Percentiles rank a stretch among this genome's conserved stretches.
These are phyloP conservation scores for Ceratocystis destructans DNA, from an alignment of 2,329 filamentous ascomycete species.

Conservation along the genomic window DNA sequence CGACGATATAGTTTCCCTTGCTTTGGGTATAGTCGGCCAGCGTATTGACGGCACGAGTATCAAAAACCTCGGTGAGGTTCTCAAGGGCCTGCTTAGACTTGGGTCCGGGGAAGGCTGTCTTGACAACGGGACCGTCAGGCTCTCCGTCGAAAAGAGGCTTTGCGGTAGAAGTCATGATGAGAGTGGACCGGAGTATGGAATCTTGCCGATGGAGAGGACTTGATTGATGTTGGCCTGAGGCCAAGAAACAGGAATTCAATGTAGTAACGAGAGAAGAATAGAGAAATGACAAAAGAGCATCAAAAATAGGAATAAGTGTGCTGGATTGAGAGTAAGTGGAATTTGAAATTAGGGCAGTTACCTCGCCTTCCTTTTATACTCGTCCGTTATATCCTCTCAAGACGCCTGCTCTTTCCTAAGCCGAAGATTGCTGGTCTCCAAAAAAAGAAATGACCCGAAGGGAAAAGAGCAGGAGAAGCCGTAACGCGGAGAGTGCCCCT, in stretches of 20 bases:
- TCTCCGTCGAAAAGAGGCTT: constrained; percentile 35
- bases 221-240: background rate
- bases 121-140: constrained; percentile 39
- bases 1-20: constrained; percentile 66
- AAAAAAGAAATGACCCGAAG: background rate
- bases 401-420: background rate
- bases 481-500: background rate
- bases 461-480: background rate
- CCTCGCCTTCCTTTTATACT: background rate
- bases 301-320: background rate
- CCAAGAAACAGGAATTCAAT: background rate
- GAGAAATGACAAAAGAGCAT: background rate
- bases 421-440: background rate
- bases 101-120: constrained; percentile 59
- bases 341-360: background rate
- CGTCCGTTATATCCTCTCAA: background rate
- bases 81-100: constrained; percentile 54
- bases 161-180: constrained; percentile 22
- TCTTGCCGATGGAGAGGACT: constrained; percentile 1
- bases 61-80: constrained; percentile 65
- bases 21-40: constrained; percentile 61
- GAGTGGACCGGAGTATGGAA: constrained; percentile 16
- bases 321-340: background rate
- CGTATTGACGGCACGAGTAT: constrained; percentile 77
- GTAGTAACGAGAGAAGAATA: background rate